A percentile compares a stretch with the other conserved stretches of the same genome.
Conservation (phyloP, 768 basidiomycete species). For the Pleurotus tuber-regium region DNA sequence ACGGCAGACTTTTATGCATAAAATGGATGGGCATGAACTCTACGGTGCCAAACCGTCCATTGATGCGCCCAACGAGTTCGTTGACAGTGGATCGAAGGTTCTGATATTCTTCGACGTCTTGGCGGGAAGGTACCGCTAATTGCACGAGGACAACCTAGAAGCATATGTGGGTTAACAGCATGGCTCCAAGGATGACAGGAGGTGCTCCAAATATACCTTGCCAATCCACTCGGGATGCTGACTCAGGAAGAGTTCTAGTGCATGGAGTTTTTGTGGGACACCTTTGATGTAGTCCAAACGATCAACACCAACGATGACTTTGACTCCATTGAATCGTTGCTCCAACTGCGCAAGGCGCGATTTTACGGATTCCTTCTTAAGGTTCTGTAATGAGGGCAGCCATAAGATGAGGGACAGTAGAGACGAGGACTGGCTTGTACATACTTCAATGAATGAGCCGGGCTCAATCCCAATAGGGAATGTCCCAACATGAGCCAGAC, state of each 20-base stretch:
- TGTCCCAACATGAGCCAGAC: conserved; percentile 94
- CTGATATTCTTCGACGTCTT: conserved; percentile 99
- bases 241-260: conserved; percentile 91
- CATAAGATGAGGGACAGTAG: conserved; percentile 1
- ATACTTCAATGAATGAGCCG: conserved; percentile 79
- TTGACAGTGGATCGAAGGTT: conserved; percentile 94
- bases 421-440: conserved; percentile 14
- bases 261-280: conserved; percentile 97
- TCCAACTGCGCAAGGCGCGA: conserved; percentile 79
- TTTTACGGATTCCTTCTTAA: conserved; percentile 77
- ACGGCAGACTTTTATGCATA: conserved; percentile 92
- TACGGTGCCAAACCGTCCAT: conserved; percentile 97
- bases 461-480: conserved; percentile 99
- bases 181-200: not conserved
- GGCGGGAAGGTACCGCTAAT: conserved; percentile 94
- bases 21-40: conserved; percentile 99
- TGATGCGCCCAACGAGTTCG: conserved; percentile 97
- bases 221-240: conserved; percentile 99
- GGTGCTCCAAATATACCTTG: conserved; percentile 50
- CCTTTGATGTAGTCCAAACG: conserved; percentile 99
- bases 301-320: conserved; percentile 98
- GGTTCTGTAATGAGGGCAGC: conserved; percentile 47
- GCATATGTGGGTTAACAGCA: conserved; percentile 1
- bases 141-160: conserved; percentile 89
- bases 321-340: conserved; percentile 89